These are phyloP conservation scores for Phytophthora nicotianae DNA, from an alignment of 352 stramenopile species.

Conservation along the genomic window DNA sequence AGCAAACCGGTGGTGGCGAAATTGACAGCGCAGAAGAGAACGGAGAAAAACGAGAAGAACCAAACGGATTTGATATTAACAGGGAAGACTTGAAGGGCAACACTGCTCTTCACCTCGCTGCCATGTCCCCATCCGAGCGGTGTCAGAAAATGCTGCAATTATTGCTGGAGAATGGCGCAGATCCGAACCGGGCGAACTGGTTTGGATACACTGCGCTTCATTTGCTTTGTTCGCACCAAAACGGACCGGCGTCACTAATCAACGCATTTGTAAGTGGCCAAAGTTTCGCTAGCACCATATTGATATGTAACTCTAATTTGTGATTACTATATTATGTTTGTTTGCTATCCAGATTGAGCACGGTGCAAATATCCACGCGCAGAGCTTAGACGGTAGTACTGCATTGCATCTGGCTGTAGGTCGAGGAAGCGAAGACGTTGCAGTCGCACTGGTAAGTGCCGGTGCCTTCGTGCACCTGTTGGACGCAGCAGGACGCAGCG, in stretches of 20 bases:
- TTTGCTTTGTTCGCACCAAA: constrained; percentile 86
- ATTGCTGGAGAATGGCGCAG: constrained; percentile 77
- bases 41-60: constrained; percentile 24
- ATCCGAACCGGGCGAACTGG: constrained; percentile 82
- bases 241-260: constrained; percentile 66
- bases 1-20: constrained; percentile 12
- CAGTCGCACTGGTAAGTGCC: constrained; percentile 72
- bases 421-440: constrained; percentile 71
- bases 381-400: constrained; percentile 87
- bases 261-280: constrained; percentile 78
- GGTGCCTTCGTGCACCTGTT: constrained; percentile 81
- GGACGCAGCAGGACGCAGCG: constrained; percentile 79
- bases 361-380: constrained; percentile 72
- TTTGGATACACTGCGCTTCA: constrained; percentile 88
- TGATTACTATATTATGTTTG: constrained; percentile 9
- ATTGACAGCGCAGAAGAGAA: constrained; percentile 1
- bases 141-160: constrained; percentile 87
- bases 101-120: constrained; percentile 80
- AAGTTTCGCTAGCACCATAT: neutral
- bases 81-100: constrained; percentile 85
- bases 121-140: constrained; percentile 80
- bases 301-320: constrained; percentile 2
- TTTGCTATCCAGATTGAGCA: constrained; percentile 69
- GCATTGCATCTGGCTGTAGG: constrained; percentile 81
- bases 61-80: constrained; percentile 69